Conservation (phyloP, 495 filamentous ascomycete genomes). For the Lasiosphaeria ovina region DNA sequence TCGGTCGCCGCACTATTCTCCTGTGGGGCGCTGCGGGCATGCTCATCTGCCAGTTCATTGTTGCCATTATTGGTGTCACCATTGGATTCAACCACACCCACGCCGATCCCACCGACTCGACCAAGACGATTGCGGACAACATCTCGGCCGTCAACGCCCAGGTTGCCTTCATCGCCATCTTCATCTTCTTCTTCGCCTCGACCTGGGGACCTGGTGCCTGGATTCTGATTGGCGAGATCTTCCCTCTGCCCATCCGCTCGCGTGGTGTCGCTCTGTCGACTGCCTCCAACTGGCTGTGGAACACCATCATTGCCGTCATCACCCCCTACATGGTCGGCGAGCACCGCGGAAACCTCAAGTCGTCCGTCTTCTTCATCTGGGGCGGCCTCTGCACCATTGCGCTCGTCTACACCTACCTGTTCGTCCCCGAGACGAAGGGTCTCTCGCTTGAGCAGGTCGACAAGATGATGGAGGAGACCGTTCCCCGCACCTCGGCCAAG, state of each 20-base stretch:
- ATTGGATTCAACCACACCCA: conserved; percentile 45
- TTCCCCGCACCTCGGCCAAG: conserved; percentile 63
- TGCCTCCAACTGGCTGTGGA: conserved; percentile 87
- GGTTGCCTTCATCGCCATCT: conserved; percentile 77
- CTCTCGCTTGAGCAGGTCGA: conserved; percentile 86
- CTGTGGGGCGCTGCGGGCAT: conserved; percentile 77
- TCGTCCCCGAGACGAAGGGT: conserved; percentile 84
- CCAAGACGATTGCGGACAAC: conserved; percentile 45
- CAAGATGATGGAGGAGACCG: conserved; percentile 83
- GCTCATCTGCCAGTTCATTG: conserved; percentile 82
- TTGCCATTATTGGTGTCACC: conserved; percentile 70
- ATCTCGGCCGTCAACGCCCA: conserved; percentile 61
- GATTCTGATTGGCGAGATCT: conserved; percentile 87
- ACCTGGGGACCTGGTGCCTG: conserved; percentile 80
- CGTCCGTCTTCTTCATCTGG: conserved; percentile 80
- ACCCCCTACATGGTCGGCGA: conserved; percentile 75
- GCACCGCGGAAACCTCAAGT: conserved; percentile 62
- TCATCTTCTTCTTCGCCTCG: conserved; percentile 79
- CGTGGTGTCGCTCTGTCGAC: conserved; percentile 78
- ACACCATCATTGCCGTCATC: conserved; percentile 70
- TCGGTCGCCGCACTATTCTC: conserved; percentile 80
- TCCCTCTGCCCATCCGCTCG: conserved; percentile 78
- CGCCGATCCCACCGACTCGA: conserved; percentile 14
- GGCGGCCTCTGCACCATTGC: conserved; percentile 64
- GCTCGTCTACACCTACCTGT: conserved; percentile 72